Conservation (phyloP, 2,329 filamentous ascomycete species). For the Calycina marina region DNA sequence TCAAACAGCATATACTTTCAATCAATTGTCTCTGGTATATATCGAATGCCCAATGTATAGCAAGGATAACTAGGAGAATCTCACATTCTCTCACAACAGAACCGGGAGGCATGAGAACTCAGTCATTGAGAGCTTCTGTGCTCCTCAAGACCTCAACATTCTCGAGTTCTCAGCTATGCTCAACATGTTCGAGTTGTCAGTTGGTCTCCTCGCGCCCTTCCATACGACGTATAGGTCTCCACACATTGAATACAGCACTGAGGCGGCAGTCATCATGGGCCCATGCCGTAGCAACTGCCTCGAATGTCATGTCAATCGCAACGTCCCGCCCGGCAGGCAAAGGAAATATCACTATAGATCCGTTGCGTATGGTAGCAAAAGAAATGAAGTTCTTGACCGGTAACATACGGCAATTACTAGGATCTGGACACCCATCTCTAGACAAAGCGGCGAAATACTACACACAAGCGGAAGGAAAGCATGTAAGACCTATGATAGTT, state of each 20-base stretch:
- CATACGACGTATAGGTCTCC: slow-evolving; percentile 6
- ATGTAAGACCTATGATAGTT: slow-evolving; percentile 86
- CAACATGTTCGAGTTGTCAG: slow-evolving; percentile 27
- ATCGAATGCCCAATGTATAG: too few species aligned
- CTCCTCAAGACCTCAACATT: slow-evolving; percentile 26
- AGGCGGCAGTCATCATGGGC: slow-evolving; percentile 54
- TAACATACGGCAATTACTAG: slow-evolving; percentile 84
- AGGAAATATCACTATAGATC: slow-evolving; percentile 64
- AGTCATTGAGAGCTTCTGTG: slow-evolving; percentile 33
- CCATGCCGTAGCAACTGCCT: slow-evolving; percentile 55
- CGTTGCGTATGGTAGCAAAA: slow-evolving; percentile 78
- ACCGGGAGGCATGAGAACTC: slow-evolving; percentile 40
- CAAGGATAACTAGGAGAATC: too few species aligned
- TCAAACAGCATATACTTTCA: too few species aligned
- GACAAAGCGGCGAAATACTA: slow-evolving; percentile 98
- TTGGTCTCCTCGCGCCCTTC: slow-evolving; percentile 10
- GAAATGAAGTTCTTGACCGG: slow-evolving; percentile 94
- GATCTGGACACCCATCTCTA: slow-evolving; percentile 84
- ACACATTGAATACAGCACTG: slow-evolving; percentile 25
- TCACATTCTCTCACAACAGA: too few species aligned
- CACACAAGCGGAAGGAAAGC: slow-evolving; percentile 90
- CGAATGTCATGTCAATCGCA: slow-evolving; percentile 57
- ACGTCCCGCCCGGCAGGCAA: slow-evolving; percentile 42
- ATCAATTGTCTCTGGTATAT: too few species aligned
- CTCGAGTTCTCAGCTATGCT: slow-evolving; percentile 24